Base-by-base conservation (phyloP, 1,284 basidiomycete species). In the Papiliotrema flavescens region DNA sequence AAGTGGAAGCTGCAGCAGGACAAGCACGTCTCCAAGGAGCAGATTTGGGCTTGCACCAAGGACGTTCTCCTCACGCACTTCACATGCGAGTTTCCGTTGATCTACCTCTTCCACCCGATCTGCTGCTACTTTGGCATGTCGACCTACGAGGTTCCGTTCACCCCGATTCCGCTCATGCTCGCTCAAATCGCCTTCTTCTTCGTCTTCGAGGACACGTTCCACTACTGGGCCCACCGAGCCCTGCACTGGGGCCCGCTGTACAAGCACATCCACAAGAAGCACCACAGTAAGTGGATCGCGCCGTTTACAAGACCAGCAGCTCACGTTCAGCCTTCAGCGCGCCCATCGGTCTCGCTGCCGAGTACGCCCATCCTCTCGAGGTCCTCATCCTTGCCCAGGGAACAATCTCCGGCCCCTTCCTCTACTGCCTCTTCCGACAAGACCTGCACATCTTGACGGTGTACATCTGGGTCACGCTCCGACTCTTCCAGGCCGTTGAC, bases 41-140 rank as follows among this genome's bases (percentile, higher is more conserved):
- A 97, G 73, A 92, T 98, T 76, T 96, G 92, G 92, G 87, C 91
- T 61, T 97, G 93, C 80, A 96, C 92, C 36, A 95, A 93, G 78
- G 86, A 87, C 67, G 95, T 98, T 28, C 82, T 98, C 6, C 85
- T 92, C 72, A 93, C 90, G 14, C 96, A 98, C 76, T 96, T 98
- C 73, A 95, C 93, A 37, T 87, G 97, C 63, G 95, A 98, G 77
- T 80, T 94, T 13, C 95, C 95, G 15, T 70, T 97, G 86, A 98
- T 98, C 69, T 94, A 89, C 88, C 79, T 91, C 48, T 98, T 98
- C 85, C 93, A 98, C 77, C 95, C 93, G 2, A 80, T 95, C 69
- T 93, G 92, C 49, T 90, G 94, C 71, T 79, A 81, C 59, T 83
- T 97, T 64, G 94, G 91, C 66, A 89, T 98, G 86, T 78, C 84